Base-by-base conservation (phyloP, 2,329 filamentous ascomycete genomes). In the Xylariomycetidae sp. region DNA sequence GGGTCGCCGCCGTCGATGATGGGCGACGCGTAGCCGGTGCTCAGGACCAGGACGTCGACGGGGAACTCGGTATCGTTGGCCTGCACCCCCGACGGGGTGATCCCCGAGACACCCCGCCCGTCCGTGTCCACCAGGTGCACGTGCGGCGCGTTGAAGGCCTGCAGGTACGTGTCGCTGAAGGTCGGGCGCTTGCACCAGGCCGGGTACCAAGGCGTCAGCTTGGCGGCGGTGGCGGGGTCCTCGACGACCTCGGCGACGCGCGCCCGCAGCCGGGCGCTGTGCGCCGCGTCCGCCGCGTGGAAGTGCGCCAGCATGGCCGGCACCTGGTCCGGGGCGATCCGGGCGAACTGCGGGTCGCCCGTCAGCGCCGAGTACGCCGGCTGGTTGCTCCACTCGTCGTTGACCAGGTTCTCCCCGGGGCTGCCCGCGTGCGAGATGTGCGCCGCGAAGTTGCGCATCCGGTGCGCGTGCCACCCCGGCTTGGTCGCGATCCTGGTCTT, bases 151-250 rank as follows among this genome's bases (percentile, higher is more conserved):
- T 83, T 83, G 64, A 82, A 82, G 0, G 68, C 44, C 3, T 61
- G 48, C 0, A 82, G 64, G 45, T 77, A 81, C 5, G 68, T 63
- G 45, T 81, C 73, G 53, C 74, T 73, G 54, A 79, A 81, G 25
- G 62, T 68, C 0, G 77, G 76, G 0, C 78, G 67, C 52, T 82
- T 82, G 60, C 78, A 82, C 67, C 71, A 79, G 0, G 57, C 55
- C 0, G 71, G 66, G 47, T 81, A 82, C 50, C 50, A 54, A 10
- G 49, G 47, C n/a, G 42, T 50, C 6, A 81, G 61, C 3, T 54
- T 62, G 18, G 64, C 61, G 0, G 76, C 76, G 0, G 67, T 73
- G 2, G 51, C 53, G 9, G 54, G 52, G 43, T 80, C 66, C 23
- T 66, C 53, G n/a, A 82, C 74, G n/a, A 70, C 52, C 0, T 58